Percentiles rank a stretch among this genome's conserved stretches.
These are phyloP conservation scores for Mucor saturninus DNA, from an alignment of 371 early-diverging fungal species.

Conservation along the genomic window DNA sequence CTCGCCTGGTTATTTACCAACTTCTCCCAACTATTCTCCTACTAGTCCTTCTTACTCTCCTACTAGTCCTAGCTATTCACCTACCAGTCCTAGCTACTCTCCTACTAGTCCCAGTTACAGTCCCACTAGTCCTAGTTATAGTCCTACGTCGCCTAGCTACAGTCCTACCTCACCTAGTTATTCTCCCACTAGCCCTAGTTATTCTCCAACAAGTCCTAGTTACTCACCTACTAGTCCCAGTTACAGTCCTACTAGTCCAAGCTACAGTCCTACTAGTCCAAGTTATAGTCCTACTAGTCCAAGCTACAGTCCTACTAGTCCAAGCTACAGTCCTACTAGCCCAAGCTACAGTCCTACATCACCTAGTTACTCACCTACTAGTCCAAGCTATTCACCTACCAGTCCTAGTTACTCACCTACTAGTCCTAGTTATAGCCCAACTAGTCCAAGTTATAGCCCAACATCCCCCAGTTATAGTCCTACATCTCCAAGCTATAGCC, in stretches of 20 bases:
- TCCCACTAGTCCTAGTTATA: conserved; percentile 76
- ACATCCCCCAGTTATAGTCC: conserved; percentile 61
- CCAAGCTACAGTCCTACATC: conserved; percentile 80
- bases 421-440: conserved; percentile 73
- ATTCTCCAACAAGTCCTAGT: conserved; percentile 58
- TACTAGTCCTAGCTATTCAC: conserved; percentile 70
- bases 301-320: conserved; percentile 77
- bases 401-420: conserved; percentile 81
- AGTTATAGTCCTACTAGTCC: conserved; percentile 82
- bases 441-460: conserved; percentile 79
- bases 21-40: conserved; percentile 67
- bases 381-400: conserved; percentile 60
- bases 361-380: conserved; percentile 60
- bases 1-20: conserved; percentile 70
- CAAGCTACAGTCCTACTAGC: conserved; percentile 77
- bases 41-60: conserved; percentile 74
- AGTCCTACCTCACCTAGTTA: conserved; percentile 81
- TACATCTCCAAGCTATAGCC: conserved; percentile 55
- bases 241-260: conserved; percentile 74
- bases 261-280: conserved; percentile 72
- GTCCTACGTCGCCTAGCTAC: conserved; percentile 78
- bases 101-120: conserved; percentile 84
- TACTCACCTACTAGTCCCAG: conserved; percentile 66
- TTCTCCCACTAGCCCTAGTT: conserved; percentile 69
- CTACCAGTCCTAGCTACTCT: conserved; percentile 69